phyloP scores from a whole-genome alignment of 768 basidiomycete species.

The Cubamyces lactineus region DNA sequence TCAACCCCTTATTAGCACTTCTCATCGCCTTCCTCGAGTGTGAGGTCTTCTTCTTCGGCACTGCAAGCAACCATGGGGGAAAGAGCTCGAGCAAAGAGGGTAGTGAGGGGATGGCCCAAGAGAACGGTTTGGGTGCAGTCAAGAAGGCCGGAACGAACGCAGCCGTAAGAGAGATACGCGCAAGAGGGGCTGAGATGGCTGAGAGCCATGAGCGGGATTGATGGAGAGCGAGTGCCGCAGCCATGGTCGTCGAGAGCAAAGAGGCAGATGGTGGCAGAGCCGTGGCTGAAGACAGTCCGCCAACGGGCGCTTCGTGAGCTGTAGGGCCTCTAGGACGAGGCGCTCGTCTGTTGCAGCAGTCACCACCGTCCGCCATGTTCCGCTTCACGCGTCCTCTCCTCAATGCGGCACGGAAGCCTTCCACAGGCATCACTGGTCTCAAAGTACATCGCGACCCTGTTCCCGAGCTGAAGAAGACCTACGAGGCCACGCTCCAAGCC shows the following conservation, averaged over 20 bases:
- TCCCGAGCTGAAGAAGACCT: conserved; percentile 73
- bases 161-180: conserved; percentile 29
- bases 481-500: conserved; percentile 72
- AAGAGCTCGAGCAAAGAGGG: conserved; percentile 70
- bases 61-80: conserved; percentile 87
- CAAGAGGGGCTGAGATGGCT: conserved; percentile 28
- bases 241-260: conserved; percentile 39
- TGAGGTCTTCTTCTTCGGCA: conserved; percentile 92
- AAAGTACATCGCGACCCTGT: conserved; percentile 84
- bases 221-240: conserved; percentile 40
- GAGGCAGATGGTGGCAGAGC: neutral
- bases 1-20: conserved; percentile 90
- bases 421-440: conserved; percentile 89
- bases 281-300: conserved; percentile 16
- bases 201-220: conserved; percentile 33
- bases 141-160: conserved; percentile 29
- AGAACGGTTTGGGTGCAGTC: conserved; percentile 35
- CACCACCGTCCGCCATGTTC: conserved; percentile 56
- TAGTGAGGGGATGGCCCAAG: conserved; percentile 44
- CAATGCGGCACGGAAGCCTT: conserved; percentile 64
- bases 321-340: neutral
- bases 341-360: conserved; percentile 9
- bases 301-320: conserved; percentile 4
- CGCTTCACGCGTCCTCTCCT: conserved; percentile 75
- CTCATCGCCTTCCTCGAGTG: conserved; percentile 97